Percentiles rank a stretch among this genome's conserved stretches.
phyloP scores from a whole-genome alignment of 2,329 filamentous ascomycete genomes.

The Colletotrichum tamarilloi region DNA sequence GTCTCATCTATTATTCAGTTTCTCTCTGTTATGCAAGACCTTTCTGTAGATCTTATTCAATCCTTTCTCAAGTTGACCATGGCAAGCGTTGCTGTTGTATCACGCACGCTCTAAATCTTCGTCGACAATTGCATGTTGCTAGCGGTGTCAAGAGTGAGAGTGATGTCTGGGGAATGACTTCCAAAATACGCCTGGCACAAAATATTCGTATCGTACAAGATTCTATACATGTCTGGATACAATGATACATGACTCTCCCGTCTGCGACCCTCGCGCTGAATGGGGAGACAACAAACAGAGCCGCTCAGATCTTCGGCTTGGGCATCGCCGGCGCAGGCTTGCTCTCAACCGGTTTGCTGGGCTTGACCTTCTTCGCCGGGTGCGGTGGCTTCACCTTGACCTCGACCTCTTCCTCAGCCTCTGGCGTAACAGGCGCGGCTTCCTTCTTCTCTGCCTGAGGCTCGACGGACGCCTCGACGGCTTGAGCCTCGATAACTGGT shows the following conservation, averaged over 20 bases:
- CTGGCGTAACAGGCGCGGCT: neutral
- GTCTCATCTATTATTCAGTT: conserved; percentile 17
- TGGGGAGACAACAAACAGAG: conserved; percentile 4
- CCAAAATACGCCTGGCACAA: conserved; percentile 8
- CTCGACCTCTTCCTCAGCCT: neutral
- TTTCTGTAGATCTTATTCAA: neutral
- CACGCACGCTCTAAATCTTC: neutral
- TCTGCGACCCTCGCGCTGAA: neutral
- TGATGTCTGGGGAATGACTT: neutral
- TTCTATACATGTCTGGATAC: conserved; percentile 35
- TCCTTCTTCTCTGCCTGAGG: neutral
- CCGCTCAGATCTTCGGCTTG: conserved; percentile 24
- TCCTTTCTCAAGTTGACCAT: neutral
- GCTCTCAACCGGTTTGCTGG: conserved; percentile 4
- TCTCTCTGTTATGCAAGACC: conserved; percentile 16
- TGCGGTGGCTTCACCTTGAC: neutral
- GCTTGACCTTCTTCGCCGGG: conserved; percentile 25
- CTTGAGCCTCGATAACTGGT: neutral
- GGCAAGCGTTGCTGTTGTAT: neutral
- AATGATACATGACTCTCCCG: conserved; percentile 29
- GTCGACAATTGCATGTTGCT: neutral
- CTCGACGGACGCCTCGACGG: neutral
- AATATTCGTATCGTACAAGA: conserved; percentile 33
- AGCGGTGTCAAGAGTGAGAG: neutral
- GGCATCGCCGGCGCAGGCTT: conserved; percentile 16